Percentiles rank a stretch among this genome's conserved stretches.
These are phyloP conservation scores for Petunia hybrid DNA, from an alignment of 305 asterid species.

Conservation along the genomic window DNA sequence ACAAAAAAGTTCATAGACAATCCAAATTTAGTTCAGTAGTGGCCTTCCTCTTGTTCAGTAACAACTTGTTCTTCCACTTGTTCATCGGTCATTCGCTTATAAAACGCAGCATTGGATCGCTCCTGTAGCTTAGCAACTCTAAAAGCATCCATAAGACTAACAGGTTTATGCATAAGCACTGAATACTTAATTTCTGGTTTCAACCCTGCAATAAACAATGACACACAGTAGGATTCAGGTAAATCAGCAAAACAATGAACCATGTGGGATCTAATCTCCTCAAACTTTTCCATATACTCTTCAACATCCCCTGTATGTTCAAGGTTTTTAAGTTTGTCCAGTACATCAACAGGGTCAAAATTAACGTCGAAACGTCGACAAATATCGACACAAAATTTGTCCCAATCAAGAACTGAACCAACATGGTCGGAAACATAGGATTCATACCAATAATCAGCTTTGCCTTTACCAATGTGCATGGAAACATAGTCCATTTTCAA, in stretches of 20 bases:
- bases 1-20: neutral
- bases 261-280: neutral
- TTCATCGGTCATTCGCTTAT: neutral
- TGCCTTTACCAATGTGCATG: neutral
- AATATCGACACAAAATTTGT: conserved; percentile 9
- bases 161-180: neutral
- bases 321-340: neutral
- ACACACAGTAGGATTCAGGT: neutral
- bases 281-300: neutral
- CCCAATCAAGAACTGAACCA: neutral
- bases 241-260: neutral
- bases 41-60: neutral
- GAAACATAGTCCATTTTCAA: neutral
- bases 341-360: neutral
- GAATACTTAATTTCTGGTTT: neutral
- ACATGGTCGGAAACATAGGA: neutral
- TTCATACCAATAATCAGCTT: neutral
- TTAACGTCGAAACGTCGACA: neutral
- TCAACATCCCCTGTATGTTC: neutral
- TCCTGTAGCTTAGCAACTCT: neutral
- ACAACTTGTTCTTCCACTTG: neutral
- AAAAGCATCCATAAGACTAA: neutral
- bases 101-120: neutral
- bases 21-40: neutral
- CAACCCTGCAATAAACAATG: conserved; percentile 15